phyloP scores from a whole-genome alignment of 768 basidiomycete genomes.

The Russula sp. region DNA sequence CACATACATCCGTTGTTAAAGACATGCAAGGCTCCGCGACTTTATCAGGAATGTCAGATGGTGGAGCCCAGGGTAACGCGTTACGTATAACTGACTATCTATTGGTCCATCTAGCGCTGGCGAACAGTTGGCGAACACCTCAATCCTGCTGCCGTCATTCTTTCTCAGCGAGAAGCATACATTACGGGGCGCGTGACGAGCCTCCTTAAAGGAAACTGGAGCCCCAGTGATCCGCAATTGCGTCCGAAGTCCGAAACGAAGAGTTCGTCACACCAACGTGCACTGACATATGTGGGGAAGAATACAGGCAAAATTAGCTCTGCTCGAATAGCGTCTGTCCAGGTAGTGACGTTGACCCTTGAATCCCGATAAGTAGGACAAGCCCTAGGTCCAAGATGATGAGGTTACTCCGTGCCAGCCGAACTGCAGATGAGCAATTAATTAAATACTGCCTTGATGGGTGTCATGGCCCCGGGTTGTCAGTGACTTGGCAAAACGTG shows the following conservation, averaged over 20 bases:
- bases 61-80: background rate
- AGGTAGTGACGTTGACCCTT: background rate
- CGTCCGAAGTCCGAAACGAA: background rate
- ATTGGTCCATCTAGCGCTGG: background rate
- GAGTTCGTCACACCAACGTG: background rate
- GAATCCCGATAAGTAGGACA: background rate
- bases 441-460: background rate
- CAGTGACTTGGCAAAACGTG: background rate
- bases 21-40: background rate
- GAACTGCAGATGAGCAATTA: background rate
- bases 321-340: background rate
- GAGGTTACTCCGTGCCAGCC: background rate
- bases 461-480: background rate
- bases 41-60: constrained; percentile 1
- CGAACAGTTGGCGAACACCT: background rate
- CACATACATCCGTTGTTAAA: background rate
- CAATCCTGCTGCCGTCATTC: background rate
- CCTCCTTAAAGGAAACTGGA: background rate
- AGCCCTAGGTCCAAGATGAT: background rate
- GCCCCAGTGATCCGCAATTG: background rate
- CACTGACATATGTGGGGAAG: background rate
- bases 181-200: background rate
- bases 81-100: background rate
- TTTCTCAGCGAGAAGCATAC: background rate
- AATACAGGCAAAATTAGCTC: background rate